These are phyloP conservation scores for Lipomyces kockii DNA, from an alignment of 805 yeast species.

Conservation along the genomic window DNA sequence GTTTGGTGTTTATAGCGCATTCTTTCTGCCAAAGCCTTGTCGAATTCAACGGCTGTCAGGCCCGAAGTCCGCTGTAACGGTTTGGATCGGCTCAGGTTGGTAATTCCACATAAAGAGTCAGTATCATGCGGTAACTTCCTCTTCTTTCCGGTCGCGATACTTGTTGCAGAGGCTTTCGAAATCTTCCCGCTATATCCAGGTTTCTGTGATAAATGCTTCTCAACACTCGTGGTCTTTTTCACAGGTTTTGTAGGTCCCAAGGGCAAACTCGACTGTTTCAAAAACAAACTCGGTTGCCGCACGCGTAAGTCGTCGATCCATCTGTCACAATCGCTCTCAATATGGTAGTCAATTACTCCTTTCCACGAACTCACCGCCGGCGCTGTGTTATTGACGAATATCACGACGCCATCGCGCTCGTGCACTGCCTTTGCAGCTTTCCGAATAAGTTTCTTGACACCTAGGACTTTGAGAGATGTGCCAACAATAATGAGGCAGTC, in stretches of 20 bases:
- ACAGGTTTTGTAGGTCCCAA: slow-evolving; percentile 14
- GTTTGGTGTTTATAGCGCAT: not conserved
- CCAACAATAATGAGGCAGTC: slow-evolving; percentile 88
- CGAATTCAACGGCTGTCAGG: not conserved
- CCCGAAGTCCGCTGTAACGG: not conserved
- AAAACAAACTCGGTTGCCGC: slow-evolving; percentile 64
- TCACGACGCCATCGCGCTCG: slow-evolving; percentile 76
- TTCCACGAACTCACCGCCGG: slow-evolving; percentile 66
- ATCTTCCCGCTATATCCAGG: not conserved
- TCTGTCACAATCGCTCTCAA: slow-evolving; percentile 77
- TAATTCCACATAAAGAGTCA: not conserved
- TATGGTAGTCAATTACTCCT: slow-evolving; percentile 74
- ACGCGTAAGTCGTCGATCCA: slow-evolving; percentile 65
- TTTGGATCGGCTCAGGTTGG: not conserved
- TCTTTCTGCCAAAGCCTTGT: not conserved
- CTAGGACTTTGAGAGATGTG: slow-evolving; percentile 88
- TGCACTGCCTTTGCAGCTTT: slow-evolving; percentile 71
- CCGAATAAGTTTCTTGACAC: slow-evolving; percentile 78
- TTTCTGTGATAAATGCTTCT: not conserved
- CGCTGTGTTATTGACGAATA: slow-evolving; percentile 65
- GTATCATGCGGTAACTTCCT: not conserved
- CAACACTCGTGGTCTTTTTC: not conserved
- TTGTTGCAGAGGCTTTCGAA: not conserved
- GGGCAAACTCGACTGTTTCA: slow-evolving; percentile 24
- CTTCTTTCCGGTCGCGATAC: not conserved